Conservation (phyloP, 352 stramenopile genomes). For the Globisporangium splendens region DNA sequence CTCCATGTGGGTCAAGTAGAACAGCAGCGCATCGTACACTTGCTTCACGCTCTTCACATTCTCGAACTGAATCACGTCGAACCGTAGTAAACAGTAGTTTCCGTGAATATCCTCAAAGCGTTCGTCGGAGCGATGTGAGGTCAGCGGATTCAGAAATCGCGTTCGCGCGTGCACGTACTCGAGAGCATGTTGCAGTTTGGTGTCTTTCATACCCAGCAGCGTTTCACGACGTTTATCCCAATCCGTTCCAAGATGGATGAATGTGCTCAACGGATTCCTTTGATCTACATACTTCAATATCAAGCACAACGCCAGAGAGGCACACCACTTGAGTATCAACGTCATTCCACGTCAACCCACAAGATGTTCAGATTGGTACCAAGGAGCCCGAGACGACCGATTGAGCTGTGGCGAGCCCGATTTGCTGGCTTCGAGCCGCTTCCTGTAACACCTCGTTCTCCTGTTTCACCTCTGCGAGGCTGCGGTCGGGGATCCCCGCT, state of each 20-base stretch:
- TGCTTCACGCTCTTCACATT: conserved; percentile 36
- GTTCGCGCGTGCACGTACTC: conserved; percentile 2
- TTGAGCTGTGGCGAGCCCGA: neutral
- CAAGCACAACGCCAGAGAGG: neutral
- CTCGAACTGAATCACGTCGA: conserved; percentile 41
- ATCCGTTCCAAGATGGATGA: neutral
- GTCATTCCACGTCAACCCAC: neutral
- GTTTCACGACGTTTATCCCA: neutral
- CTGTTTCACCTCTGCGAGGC: neutral
- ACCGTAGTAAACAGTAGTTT: conserved; percentile 30
- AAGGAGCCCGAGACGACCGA: neutral
- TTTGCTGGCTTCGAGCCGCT: neutral
- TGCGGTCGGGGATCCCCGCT: neutral
- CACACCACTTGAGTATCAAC: neutral
- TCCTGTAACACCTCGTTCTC: neutral
- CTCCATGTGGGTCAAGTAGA: conserved; percentile 51
- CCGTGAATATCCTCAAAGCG: conserved; percentile 13
- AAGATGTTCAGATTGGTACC: neutral
- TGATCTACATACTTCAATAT: neutral
- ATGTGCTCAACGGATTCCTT: neutral
- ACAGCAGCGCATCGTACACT: conserved; percentile 46
- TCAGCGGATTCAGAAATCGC: neutral
- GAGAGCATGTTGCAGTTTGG: neutral
- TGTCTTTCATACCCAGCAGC: neutral
- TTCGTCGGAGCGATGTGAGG: neutral